Evolutionary conservation across 176 grass and related monocot species (phyloP).

Genomic region (Zoysia pacifica): DNA sequence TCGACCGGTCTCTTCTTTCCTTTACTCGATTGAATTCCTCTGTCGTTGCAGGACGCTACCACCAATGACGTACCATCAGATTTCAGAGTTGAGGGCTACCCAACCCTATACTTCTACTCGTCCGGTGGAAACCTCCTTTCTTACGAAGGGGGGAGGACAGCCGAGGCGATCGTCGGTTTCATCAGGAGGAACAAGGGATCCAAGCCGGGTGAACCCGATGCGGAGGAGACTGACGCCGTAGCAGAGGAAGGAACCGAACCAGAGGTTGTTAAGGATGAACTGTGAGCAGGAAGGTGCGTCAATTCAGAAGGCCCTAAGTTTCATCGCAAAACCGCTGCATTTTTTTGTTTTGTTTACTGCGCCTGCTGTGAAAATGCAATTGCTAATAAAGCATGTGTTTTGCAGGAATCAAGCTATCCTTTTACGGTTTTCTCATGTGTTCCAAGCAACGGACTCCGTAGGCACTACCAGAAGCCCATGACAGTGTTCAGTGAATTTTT

Average conservation of each 20-base stretch:
- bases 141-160: constrained; percentile 50
- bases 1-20: constrained; percentile 1
- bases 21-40: background rate
- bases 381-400: background rate
- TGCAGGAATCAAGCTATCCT: background rate
- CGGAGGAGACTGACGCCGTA: background rate
- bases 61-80: constrained; percentile 52
- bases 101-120: constrained; percentile 57
- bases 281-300: constrained; percentile 45
- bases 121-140: constrained; percentile 46
- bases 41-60: constrained; percentile 50
- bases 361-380: background rate
- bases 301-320: background rate
- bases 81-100: constrained; percentile 51
- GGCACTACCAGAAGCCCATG: background rate
- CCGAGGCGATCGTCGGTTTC: constrained; percentile 52
- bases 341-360: background rate
- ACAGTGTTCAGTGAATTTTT: background rate
- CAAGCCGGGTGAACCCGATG: constrained; percentile 15
- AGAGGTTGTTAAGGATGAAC: constrained; percentile 57
- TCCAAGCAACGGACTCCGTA: background rate
- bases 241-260: constrained; percentile 19
- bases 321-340: background rate
- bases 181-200: constrained; percentile 56
- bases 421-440: background rate